These are phyloP conservation scores for Alloteropsis semialata DNA, from an alignment of 176 grass and related monocot genomes.

Conservation along the genomic window DNA sequence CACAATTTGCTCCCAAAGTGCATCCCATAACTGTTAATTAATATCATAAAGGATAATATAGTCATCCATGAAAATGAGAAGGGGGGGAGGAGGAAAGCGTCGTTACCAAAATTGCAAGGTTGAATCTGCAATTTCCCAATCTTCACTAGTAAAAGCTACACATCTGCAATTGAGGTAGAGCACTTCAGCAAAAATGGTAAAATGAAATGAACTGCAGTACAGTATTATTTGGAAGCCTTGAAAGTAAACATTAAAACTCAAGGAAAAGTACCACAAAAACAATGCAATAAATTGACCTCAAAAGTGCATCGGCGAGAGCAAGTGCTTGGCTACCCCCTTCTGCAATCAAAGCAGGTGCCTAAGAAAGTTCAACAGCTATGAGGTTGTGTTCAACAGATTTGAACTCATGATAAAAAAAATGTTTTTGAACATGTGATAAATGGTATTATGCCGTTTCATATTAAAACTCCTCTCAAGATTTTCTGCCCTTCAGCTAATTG, in stretches of 20 bases:
- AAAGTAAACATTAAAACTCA: conserved; percentile 35
- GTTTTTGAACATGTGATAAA: background rate
- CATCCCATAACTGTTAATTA: background rate
- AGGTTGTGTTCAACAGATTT: background rate
- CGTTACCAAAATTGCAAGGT: conserved; percentile 95
- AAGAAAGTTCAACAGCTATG: conserved; percentile 34
- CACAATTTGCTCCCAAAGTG: background rate
- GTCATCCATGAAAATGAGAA: conserved; percentile 12
- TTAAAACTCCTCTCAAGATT: background rate
- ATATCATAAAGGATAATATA: background rate
- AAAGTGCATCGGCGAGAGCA: conserved; percentile 84
- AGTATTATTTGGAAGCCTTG: background rate
- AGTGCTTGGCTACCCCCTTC: conserved; percentile 79
- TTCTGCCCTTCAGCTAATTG: background rate
- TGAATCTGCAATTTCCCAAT: conserved; percentile 96
- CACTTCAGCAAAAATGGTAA: background rate
- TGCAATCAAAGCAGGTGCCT: conserved; percentile 88
- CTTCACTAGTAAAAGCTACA: conserved; percentile 68
- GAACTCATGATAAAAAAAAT: background rate
- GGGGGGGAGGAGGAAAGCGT: background rate
- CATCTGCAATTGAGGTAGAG: conserved; percentile 60
- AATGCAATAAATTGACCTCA: conserved; percentile 77
- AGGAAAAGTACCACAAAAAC: conserved; percentile 43
- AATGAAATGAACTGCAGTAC: conserved; percentile 14
- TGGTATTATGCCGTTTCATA: background rate